Evolutionary conservation across 2,329 filamentous ascomycete species (phyloP).

Genomic region (Aspergillus latus): DNA sequence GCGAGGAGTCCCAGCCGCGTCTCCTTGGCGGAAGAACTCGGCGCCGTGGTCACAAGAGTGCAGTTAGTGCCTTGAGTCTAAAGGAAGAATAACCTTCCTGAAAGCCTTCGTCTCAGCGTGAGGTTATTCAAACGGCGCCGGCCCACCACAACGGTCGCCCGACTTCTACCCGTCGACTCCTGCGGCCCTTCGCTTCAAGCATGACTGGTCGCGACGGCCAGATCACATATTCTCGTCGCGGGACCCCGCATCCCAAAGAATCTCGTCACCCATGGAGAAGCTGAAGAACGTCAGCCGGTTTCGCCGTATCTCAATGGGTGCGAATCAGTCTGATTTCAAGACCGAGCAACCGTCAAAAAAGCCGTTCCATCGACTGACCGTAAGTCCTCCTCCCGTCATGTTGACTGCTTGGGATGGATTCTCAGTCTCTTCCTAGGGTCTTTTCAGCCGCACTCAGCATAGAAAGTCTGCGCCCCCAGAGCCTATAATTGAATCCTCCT

Average conservation of each 20-base stretch:
- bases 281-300: constrained; percentile 30
- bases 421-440: constrained; percentile 14
- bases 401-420: not conserved
- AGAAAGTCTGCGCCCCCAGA: constrained; percentile 2
- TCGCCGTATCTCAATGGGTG: constrained; percentile 27
- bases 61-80: not conserved
- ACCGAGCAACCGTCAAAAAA: constrained; percentile 19
- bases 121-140: constrained; percentile 10
- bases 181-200: not conserved
- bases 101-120: constrained; percentile 4
- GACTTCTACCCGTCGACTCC: not conserved
- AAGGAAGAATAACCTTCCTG: constrained; percentile 1
- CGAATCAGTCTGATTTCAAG: constrained; percentile 21
- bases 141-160: not conserved
- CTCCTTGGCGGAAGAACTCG: constrained; percentile 14
- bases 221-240: constrained; percentile 12
- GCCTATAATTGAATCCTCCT: not conserved
- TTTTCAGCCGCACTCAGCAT: constrained; percentile 16
- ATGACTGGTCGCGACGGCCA: constrained; percentile 12
- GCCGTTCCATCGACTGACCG: constrained; percentile 18
- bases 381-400: constrained; percentile 11
- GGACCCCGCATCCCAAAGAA: constrained; percentile 17
- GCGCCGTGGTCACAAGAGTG: not conserved
- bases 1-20: constrained; percentile 12
- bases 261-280: constrained; percentile 24